These are phyloP conservation scores for Ehretia macrophylla DNA, from an alignment of 257 asterid species.

Conservation along the genomic window DNA sequence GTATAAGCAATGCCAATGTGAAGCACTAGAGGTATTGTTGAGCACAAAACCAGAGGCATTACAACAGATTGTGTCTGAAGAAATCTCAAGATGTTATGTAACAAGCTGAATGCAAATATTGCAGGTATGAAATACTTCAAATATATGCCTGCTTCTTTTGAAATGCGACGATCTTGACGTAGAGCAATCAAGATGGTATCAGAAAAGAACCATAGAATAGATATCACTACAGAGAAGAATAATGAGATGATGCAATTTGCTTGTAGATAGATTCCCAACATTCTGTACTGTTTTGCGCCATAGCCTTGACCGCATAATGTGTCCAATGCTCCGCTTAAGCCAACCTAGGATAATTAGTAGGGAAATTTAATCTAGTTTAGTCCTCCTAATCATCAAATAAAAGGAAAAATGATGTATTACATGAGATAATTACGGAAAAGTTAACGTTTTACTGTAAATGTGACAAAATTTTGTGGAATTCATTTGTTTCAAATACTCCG, in stretches of 20 bases:
- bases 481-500: no score
- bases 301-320: slow-evolving; percentile 87
- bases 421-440: no score
- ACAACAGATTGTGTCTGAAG: slow-evolving; percentile 63
- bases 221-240: slow-evolving; percentile 26
- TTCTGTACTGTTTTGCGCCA: slow-evolving; percentile 58
- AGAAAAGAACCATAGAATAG: slow-evolving; percentile 65
- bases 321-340: slow-evolving; percentile 83
- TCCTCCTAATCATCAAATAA: not conserved
- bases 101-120: slow-evolving; percentile 53
- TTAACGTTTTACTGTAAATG: no score
- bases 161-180: slow-evolving; percentile 55
- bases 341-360: slow-evolving; percentile 40
- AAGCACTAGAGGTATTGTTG: slow-evolving; percentile 39
- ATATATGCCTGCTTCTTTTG: slow-evolving; percentile 52
- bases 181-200: slow-evolving; percentile 38
- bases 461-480: no score
- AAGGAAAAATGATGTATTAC: no score
- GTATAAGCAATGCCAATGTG: slow-evolving; percentile 50
- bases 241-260: slow-evolving; percentile 59
- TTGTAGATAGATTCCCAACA: slow-evolving; percentile 66
- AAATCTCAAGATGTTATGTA: slow-evolving; percentile 63
- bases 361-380: not conserved
- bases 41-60: slow-evolving; percentile 48
- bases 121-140: slow-evolving; percentile 62